phyloP scores from a whole-genome alignment of 805 yeast species.

The Tetrapisispora pingtungensis region DNA sequence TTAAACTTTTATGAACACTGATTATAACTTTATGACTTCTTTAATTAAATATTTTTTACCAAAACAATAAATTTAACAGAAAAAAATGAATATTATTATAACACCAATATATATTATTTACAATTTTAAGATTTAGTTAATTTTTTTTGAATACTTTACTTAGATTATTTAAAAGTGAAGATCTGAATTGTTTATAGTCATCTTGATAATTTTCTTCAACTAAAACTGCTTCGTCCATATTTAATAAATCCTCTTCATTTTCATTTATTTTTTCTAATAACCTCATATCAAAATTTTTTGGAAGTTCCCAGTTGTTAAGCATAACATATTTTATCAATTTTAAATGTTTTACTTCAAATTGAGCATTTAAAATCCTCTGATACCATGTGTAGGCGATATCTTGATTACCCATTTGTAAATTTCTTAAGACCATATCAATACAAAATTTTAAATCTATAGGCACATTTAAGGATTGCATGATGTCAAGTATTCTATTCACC shows the following conservation, averaged over 20 bases:
- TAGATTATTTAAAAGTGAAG: not conserved
- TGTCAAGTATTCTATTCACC: constrained; percentile 9
- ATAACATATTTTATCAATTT: constrained; percentile 11
- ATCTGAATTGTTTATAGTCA: not conserved
- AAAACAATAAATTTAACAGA: too few species aligned
- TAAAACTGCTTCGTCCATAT: constrained; percentile 3
- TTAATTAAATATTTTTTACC: too few species aligned
- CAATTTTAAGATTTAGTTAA: not conserved
- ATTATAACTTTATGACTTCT: too few species aligned
- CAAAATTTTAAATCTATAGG: constrained; percentile 22
- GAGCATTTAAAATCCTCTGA: constrained; percentile 14
- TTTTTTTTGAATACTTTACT: not conserved
- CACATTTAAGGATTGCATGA: constrained; percentile 16
- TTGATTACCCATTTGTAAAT: constrained; percentile 9
- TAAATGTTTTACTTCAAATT: constrained; percentile 16
- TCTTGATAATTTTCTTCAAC: not conserved
- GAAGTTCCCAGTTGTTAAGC: constrained; percentile 20
- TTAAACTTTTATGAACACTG: too few species aligned
- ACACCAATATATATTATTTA: too few species aligned
- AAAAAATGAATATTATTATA: too few species aligned
- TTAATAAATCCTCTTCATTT: not conserved
- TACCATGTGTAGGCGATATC: constrained; percentile 24
- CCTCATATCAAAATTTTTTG: constrained; percentile 11
- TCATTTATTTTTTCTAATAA: constrained; percentile 7
- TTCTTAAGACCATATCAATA: constrained; percentile 17